phyloP scores from a whole-genome alignment of 805 yeast genomes.

The Candida xiaguanensis region DNA sequence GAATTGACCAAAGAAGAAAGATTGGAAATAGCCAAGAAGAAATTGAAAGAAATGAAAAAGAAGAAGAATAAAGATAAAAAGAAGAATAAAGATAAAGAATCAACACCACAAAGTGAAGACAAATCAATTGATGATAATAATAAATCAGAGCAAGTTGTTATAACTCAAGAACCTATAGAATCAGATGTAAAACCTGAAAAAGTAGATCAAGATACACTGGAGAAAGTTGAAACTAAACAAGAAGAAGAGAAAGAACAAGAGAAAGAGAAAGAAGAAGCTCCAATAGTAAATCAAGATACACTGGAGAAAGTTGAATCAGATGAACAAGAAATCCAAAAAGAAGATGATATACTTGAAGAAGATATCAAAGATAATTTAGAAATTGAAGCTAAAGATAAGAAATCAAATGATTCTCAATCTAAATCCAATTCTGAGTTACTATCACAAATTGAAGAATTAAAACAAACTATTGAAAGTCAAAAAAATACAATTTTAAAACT shows the following conservation, averaged over 20 bases:
- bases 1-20: conserved; percentile 52
- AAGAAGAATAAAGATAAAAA: conserved; percentile 50
- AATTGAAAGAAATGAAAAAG: conserved; percentile 65
- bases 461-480: conserved; percentile 26
- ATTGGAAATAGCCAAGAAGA: conserved; percentile 71
- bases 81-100: conserved; percentile 36
- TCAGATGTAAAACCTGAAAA: no score
- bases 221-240: conserved; percentile 8
- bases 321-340: neutral
- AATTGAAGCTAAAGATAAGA: neutral
- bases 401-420: conserved; percentile 1
- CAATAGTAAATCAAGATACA: no score
- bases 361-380: conserved; percentile 1
- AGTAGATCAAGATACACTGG: neutral
- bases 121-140: neutral
- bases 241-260: conserved; percentile 5
- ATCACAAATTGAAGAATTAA: conserved; percentile 15
- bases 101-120: conserved; percentile 6
- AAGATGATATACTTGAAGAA: neutral
- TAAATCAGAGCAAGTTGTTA: no score
- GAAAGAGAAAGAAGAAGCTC: no score
- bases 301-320: no score
- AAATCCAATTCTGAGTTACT: neutral
- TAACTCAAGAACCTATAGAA: no score
- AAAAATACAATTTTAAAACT: conserved; percentile 32